Evolutionary conservation across 805 yeast genomes (phyloP).

Genomic region (Isabelozyma rhagii): DNA sequence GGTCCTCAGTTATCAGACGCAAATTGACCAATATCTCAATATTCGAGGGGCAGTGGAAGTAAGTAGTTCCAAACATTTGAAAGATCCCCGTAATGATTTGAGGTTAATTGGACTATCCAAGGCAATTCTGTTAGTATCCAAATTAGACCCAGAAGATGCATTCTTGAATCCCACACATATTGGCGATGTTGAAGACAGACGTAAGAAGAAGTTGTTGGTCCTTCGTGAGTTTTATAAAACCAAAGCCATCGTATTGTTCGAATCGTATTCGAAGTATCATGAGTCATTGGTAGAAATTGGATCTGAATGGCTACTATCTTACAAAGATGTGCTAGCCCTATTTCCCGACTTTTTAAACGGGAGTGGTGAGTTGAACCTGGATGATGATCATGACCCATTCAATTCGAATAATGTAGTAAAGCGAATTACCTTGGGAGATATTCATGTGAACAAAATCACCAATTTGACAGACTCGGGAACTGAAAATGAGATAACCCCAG

Average conservation of each 20-base stretch:
- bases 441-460: conserved; percentile 4
- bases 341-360: conserved; percentile 39
- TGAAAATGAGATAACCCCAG: conserved; percentile 3
- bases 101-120: conserved; percentile 30
- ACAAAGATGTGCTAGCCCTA: conserved; percentile 28
- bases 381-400: neutral
- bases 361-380: neutral
- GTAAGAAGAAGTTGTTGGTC: conserved; percentile 27
- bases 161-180: conserved; percentile 14
- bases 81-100: conserved; percentile 26
- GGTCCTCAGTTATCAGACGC: conserved; percentile 24
- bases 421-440: conserved; percentile 16
- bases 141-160: conserved; percentile 19
- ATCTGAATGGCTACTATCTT: conserved; percentile 39
- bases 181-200: conserved; percentile 6
- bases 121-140: conserved; percentile 28
- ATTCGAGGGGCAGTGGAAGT: conserved; percentile 16
- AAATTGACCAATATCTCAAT: conserved; percentile 33
- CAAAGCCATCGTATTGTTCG: conserved; percentile 31
- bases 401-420: conserved; percentile 12
- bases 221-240: conserved; percentile 33
- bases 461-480: conserved; percentile 8
- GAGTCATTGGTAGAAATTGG: conserved; percentile 38
- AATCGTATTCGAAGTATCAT: conserved; percentile 29
- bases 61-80: conserved; percentile 9